These are phyloP conservation scores for Coemansia sp. DNA, from an alignment of 192 early-diverging fungal genomes.

Conservation along the genomic window DNA sequence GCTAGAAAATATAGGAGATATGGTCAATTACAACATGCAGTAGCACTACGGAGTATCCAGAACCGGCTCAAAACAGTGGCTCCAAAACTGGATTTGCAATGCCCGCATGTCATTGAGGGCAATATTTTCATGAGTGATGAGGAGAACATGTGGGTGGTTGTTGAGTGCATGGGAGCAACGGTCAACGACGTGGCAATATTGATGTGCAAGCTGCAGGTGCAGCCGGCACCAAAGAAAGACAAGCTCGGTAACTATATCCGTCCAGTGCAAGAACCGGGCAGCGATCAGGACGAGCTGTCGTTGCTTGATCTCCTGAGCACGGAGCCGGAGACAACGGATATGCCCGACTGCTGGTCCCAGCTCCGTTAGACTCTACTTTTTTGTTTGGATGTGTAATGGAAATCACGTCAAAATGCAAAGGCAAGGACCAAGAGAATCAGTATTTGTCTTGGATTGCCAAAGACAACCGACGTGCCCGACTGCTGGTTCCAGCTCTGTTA, in stretches of 20 bases:
- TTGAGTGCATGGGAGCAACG: constrained; percentile 38
- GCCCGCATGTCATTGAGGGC: constrained; percentile 42
- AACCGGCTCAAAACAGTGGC: too few species aligned
- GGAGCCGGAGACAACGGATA: constrained; percentile 30
- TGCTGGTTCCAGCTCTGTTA: constrained; percentile 16
- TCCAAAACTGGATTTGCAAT: too few species aligned
- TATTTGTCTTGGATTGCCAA: too few species aligned
- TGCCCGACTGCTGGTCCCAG: constrained; percentile 21
- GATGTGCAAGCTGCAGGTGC: not conserved
- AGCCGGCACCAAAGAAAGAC: constrained; percentile 20
- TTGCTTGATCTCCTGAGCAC: constrained; percentile 29
- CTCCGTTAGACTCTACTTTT: not conserved
- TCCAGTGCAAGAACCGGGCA: constrained; percentile 6
- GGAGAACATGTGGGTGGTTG: constrained; percentile 28
- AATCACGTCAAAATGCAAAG: too few species aligned
- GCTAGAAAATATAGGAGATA: too few species aligned
- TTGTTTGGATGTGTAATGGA: not conserved
- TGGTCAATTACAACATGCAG: too few species aligned
- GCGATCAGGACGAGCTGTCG: constrained; percentile 33
- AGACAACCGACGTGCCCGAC: constrained; percentile 16
- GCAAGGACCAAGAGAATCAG: too few species aligned
- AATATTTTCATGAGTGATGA: constrained; percentile 27
- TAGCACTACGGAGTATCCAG: too few species aligned
- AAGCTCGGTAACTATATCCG: constrained; percentile 24
- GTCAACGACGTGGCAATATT: not conserved